These are phyloP conservation scores for Cicer pinnatifidum DNA, from an alignment of 306 rosid genomes.

Conservation along the genomic window DNA sequence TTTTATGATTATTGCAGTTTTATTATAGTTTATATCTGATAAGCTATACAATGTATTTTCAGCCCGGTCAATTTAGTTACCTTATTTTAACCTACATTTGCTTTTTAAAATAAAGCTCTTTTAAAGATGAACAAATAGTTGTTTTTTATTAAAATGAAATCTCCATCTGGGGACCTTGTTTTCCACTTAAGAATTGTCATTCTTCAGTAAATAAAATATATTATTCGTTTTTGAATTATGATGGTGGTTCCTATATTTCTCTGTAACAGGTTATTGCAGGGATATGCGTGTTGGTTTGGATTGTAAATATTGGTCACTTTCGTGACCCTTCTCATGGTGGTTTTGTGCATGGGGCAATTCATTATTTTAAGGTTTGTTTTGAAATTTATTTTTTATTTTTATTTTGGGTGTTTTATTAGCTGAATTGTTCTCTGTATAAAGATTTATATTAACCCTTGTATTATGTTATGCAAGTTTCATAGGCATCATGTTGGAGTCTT, in stretches of 20 bases:
- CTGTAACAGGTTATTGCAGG: constrained; percentile 91
- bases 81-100: constrained; percentile 35
- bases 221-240: constrained; percentile 34
- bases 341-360: constrained; percentile 91
- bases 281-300: constrained; percentile 90
- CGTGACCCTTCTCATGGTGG: constrained; percentile 99
- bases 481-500: constrained; percentile 40
- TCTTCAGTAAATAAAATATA: constrained; percentile 35
- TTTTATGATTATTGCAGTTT: constrained; percentile 29
- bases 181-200: constrained; percentile 31
- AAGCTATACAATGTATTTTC: constrained; percentile 37
- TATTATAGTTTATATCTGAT: constrained; percentile 7
- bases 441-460: constrained; percentile 34
- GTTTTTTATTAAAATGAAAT: constrained; percentile 27
- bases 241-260: constrained; percentile 36
- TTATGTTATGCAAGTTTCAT: constrained; percentile 34
- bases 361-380: constrained; percentile 89
- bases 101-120: constrained; percentile 30
- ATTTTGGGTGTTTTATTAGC: constrained; percentile 23
- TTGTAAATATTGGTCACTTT: constrained; percentile 96
- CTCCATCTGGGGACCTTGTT: constrained; percentile 3
- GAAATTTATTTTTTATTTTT: not conserved
- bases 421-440: constrained; percentile 25
- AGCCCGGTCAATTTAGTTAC: constrained; percentile 32
- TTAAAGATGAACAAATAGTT: constrained; percentile 33